Percentiles rank a stretch among this genome's conserved stretches.
Conservation (phyloP, 2,329 filamentous ascomycete species). For the Didymosphaeria variabile region DNA sequence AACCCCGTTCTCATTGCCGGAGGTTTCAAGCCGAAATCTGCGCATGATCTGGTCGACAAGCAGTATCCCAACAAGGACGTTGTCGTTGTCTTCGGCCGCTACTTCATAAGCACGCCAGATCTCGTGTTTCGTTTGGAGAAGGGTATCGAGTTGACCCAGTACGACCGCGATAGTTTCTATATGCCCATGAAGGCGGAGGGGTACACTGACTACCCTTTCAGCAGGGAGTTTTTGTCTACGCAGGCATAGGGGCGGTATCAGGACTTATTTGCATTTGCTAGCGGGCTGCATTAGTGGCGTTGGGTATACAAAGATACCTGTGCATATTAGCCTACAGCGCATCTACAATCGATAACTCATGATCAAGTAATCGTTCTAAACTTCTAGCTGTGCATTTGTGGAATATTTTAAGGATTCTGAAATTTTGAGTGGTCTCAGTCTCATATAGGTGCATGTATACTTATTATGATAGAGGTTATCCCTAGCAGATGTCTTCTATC, state of each 20-base stretch:
- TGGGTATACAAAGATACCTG: not conserved
- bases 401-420: too few relatives aligned
- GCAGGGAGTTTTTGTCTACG: conserved; percentile 18
- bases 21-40: conserved; percentile 52
- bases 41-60: conserved; percentile 48
- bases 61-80: conserved; percentile 56
- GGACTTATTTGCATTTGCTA: not conserved
- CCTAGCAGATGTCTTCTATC: too few relatives aligned
- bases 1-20: conserved; percentile 53
- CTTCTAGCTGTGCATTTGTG: not conserved
- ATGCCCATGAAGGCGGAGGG: conserved; percentile 44
- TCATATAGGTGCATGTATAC: too few relatives aligned
- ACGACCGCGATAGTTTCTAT: conserved; percentile 60
- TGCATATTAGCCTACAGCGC: conserved; percentile 1
- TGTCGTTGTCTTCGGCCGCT: conserved; percentile 58
- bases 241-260: conserved; percentile 3
- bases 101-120: conserved; percentile 61
- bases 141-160: conserved; percentile 55
- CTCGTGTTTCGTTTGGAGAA: conserved; percentile 56
- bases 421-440: too few relatives aligned
- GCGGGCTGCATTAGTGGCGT: conserved; percentile 4
- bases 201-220: conserved; percentile 55
- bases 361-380: not conserved
- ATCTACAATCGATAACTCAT: not conserved
- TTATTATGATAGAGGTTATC: too few relatives aligned